Percentiles rank a stretch among this genome's conserved stretches.
Conservation (phyloP, 164 flowering plant species). For the Piper betle region DNA sequence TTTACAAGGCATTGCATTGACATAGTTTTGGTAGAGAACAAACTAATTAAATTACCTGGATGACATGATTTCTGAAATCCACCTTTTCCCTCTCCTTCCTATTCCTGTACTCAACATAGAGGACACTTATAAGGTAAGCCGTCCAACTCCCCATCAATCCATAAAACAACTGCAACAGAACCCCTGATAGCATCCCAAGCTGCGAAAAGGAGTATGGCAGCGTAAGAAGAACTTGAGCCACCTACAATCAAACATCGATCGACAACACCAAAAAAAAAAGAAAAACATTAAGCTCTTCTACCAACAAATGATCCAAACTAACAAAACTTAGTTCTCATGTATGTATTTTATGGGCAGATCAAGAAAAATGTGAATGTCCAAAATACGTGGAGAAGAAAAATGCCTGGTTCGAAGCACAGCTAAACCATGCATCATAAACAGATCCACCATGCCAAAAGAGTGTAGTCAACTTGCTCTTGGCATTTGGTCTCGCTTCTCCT, state of each 20-base stretch:
- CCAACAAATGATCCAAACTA: too few species aligned
- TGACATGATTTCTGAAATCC: constrained; percentile 71
- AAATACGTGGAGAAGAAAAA: not conserved
- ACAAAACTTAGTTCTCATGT: too few species aligned
- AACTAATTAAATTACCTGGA: constrained; percentile 33
- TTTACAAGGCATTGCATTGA: too few species aligned
- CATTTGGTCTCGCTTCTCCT: constrained; percentile 1
- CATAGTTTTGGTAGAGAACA: too few species aligned
- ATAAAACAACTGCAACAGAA: constrained; percentile 51
- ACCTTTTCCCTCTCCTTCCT: constrained; percentile 61
- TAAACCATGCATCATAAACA: constrained; percentile 73
- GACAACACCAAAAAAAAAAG: too few species aligned
- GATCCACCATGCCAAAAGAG: constrained; percentile 73
- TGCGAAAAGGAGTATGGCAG: constrained; percentile 72
- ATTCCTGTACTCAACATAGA: constrained; percentile 60
- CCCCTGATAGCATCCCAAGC: constrained; percentile 62
- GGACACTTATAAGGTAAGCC: constrained; percentile 59
- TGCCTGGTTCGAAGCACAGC: constrained; percentile 70
- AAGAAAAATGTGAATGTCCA: too few species aligned
- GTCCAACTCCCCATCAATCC: constrained; percentile 74
- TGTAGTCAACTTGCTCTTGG: constrained; percentile 9
- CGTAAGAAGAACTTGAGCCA: constrained; percentile 64
- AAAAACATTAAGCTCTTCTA: not conserved
- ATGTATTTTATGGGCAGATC: too few species aligned
- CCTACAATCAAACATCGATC: constrained; percentile 18